Evolutionary conservation across 2,329 filamentous ascomycete species (phyloP), one percentile per base, ranked within the genome.

Genomic region (Hypomyces rosellus): DNA sequence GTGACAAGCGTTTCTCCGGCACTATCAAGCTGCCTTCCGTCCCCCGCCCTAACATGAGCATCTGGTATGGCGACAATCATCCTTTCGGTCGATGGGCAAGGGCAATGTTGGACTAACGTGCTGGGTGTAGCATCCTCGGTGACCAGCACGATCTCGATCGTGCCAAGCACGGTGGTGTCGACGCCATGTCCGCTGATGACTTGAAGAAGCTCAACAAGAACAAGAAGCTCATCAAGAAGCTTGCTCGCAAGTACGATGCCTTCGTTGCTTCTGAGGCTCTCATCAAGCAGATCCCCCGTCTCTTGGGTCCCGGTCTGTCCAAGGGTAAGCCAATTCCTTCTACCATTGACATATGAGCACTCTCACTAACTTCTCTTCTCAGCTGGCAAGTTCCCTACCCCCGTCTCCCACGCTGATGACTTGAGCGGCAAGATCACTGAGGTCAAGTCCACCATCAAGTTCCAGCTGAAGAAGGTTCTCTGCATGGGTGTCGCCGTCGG

Each of bases 141-240:
- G 80, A 83, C 75, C 80, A 82, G 86, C 92, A 97, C 83, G 93
- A 99, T 84, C 95, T 99, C 72, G 93, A 99, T 75, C 91, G 93
- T 84, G 92, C 93, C 72, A 99, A 99, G 86, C 93, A 99, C 83
- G 88, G 90, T 70, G 92, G 90, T 74, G 84, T 97, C 65, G 93
- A 99, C 72, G 90, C 92, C 79, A 97, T 97, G 93, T 95, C 89
- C 69, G 77, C 89, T 62, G 93, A 99, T 69, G 93, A 99, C 77
- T 80, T 99, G 79, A 99, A 99, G 89, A 99, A 99, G 88, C 89
- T 99, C 65, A 99, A 99, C 88, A 99, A 99, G 89, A 99, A 99
- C 89, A 97, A 99, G 89, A 99, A 99, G 88, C 86, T 97, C 70
- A 96, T 99, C 86, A 99, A 99, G 90, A 99, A 99, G 88, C 88